Percentiles rank a stretch among this genome's conserved stretches.
phyloP scores from a whole-genome alignment of 1,139 yeast genomes.

The Eremothecium gossypii region DNA sequence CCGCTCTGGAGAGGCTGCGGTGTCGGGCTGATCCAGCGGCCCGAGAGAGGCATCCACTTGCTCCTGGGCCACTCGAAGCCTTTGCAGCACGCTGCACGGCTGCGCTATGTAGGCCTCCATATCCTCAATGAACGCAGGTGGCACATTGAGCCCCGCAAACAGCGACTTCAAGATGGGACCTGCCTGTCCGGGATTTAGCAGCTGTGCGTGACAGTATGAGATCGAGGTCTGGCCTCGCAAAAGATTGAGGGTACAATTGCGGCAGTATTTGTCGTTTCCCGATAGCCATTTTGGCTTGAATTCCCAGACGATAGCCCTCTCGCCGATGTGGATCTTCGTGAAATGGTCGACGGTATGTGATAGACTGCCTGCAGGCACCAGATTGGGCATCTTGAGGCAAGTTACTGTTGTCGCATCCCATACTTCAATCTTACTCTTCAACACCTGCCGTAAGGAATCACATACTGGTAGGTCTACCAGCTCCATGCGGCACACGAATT shows the following conservation, averaged over 20 bases:
- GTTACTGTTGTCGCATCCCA: not conserved
- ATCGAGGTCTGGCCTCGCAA: slow-evolving; percentile 14
- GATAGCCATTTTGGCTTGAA: slow-evolving; percentile 29
- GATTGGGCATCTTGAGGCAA: slow-evolving; percentile 12
- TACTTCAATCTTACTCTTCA: not conserved
- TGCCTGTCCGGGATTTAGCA: slow-evolving; percentile 9
- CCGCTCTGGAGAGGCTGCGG: slow-evolving; percentile 10
- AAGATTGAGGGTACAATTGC: slow-evolving; percentile 26
- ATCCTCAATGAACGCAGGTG: slow-evolving; percentile 10
- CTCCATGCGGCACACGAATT: slow-evolving; percentile 15
- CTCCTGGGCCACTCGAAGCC: slow-evolving; percentile 15
- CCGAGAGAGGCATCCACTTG: slow-evolving; percentile 6
- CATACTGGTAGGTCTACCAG: slow-evolving; percentile 7
- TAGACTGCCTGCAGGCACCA: slow-evolving; percentile 8
- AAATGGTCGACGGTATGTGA: slow-evolving; percentile 17
- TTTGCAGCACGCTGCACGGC: slow-evolving; percentile 14
- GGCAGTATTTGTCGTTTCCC: slow-evolving; percentile 16
- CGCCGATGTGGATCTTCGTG: slow-evolving; percentile 16
- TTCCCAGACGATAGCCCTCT: slow-evolving; percentile 16
- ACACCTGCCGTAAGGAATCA: not conserved
- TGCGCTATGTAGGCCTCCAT: slow-evolving; percentile 13
- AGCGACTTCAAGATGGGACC: slow-evolving; percentile 5
- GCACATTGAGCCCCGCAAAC: slow-evolving; percentile 7
- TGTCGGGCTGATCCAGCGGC: slow-evolving; percentile 2
- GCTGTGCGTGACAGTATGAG: slow-evolving; percentile 18